Base-by-base conservation (phyloP, 768 basidiomycete genomes). In the Psilocybe sp. region DNA sequence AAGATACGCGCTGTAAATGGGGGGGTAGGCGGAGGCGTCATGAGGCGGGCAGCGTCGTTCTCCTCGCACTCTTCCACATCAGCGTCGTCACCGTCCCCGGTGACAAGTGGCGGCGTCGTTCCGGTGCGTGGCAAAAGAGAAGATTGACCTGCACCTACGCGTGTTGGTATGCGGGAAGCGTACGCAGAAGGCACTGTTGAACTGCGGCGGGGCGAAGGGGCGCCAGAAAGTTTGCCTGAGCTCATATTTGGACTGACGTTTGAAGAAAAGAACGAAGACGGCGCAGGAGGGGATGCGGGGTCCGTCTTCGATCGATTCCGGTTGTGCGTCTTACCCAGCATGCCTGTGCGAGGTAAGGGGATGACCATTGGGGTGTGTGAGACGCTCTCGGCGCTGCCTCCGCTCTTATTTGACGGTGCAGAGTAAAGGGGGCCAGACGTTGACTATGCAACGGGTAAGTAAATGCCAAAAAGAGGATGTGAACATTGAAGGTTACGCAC, bases 11-110 rank as follows among this genome's bases (percentile, higher is more conserved):
- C 46, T 7, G 55, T 55, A 35, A 50, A 55, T 20, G 59, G 60
- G 18, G 64, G 64, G 9, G 64, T 64, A 28, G 63, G 58, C 1
- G 61, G 64, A 0, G 63, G 64, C 5, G 64, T 67, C 4, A 61
- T 35, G 23, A 60, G 42, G 14, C 60, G 52, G 50, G 55, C 34
- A 2, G 61, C 63, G 9, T 54, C 59, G 11, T 60, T 57, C 18
- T 55, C 57, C 2, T 47, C 60, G 0, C 57, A 56, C 4, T 48
- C 61, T 10, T 52, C 62, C 15, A 50, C 52, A 20, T 60, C 53
- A 11, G 40, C 52, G 3, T 61, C 56, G 11, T 15, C 40, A 28
- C 5, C 32, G 31, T 46, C 34, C 56, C 60, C 49, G 14, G 16
- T 42, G 18, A 56, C 49, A 5, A 57, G 40, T 0, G 60, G 57